phyloP scores from a whole-genome alignment of 2,329 filamentous ascomycete species.

The Fusarium phyllophilum region DNA sequence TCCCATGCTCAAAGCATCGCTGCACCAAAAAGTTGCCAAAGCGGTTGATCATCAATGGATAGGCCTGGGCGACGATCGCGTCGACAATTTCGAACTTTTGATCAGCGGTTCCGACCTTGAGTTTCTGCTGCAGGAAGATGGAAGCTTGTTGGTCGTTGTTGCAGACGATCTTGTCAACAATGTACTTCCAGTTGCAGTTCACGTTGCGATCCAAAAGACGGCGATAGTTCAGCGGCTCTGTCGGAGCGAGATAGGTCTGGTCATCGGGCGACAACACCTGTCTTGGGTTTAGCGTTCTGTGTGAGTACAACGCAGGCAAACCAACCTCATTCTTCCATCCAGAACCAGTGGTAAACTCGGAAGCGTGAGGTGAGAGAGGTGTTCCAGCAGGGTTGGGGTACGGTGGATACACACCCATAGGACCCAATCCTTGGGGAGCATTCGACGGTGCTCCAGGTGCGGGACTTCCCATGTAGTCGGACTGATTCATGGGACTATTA shows the following conservation, averaged over 20 bases:
- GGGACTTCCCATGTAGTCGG: slow-evolving; percentile 51
- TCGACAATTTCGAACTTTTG: slow-evolving; percentile 98
- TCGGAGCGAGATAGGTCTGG: slow-evolving; percentile 84
- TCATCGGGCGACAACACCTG: slow-evolving; percentile 64
- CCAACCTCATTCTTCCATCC: slow-evolving; percentile 67
- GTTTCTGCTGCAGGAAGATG: slow-evolving; percentile 98
- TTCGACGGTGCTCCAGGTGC: slow-evolving; percentile 49
- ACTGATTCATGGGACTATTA: slow-evolving; percentile 48
- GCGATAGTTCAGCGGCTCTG: slow-evolving; percentile 95
- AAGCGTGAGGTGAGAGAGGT: slow-evolving; percentile 76
- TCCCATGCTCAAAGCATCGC: slow-evolving; percentile 98
- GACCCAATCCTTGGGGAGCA: slow-evolving; percentile 49
- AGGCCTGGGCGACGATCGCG: slow-evolving; percentile 93
- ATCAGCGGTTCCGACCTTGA: slow-evolving; percentile 93
- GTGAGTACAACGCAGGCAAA: slow-evolving; percentile 8
- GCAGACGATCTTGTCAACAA: slow-evolving; percentile 99
- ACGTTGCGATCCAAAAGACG: slow-evolving; percentile 94
- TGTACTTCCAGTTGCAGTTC: slow-evolving; percentile 99
- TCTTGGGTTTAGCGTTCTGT: slow-evolving; percentile 27
- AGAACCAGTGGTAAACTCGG: slow-evolving; percentile 73
- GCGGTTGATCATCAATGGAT: slow-evolving; percentile 96
- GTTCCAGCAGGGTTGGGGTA: slow-evolving; percentile 70
- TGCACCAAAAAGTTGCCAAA: slow-evolving; percentile 99
- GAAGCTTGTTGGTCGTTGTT: slow-evolving; percentile 99
- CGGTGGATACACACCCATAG: slow-evolving; percentile 53